phyloP scores from a whole-genome alignment of 441 rosid species.

The Gossypium gossypioides region DNA sequence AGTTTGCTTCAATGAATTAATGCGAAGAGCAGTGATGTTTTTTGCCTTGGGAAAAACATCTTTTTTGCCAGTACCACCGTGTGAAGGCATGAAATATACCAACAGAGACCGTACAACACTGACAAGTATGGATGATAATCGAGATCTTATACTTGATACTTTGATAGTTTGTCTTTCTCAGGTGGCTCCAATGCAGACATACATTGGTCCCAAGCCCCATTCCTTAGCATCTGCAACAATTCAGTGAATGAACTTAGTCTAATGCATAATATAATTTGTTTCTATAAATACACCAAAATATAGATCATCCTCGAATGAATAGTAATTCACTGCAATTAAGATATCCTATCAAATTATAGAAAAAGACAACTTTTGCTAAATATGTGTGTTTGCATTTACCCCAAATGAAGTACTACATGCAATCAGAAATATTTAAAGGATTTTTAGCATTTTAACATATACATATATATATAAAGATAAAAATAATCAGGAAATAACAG shows the following conservation, averaged over 20 bases:
- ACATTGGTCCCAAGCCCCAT: slow-evolving; percentile 81
- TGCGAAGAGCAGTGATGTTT: neutral
- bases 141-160: slow-evolving; percentile 60
- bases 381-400: neutral
- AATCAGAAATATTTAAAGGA: neutral
- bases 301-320: neutral
- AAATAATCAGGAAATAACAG: neutral
- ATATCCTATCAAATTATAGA: neutral
- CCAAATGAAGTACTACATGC: neutral
- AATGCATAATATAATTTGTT: neutral
- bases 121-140: neutral
- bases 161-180: slow-evolving; percentile 71
- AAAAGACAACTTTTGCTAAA: neutral
- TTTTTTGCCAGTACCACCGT: slow-evolving; percentile 8
- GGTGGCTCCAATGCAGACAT: slow-evolving; percentile 81
- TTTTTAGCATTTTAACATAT: neutral
- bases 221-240: slow-evolving; percentile 63
- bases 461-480: neutral
- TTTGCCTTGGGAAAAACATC: neutral
- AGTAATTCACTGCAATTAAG: neutral
- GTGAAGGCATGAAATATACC: slow-evolving; percentile 19
- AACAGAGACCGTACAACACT: slow-evolving; percentile 4
- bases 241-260: neutral
- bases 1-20: neutral
- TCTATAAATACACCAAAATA: neutral